Conservation (phyloP, 495 filamentous ascomycete genomes). For the Hypoxylon fuscum region DNA sequence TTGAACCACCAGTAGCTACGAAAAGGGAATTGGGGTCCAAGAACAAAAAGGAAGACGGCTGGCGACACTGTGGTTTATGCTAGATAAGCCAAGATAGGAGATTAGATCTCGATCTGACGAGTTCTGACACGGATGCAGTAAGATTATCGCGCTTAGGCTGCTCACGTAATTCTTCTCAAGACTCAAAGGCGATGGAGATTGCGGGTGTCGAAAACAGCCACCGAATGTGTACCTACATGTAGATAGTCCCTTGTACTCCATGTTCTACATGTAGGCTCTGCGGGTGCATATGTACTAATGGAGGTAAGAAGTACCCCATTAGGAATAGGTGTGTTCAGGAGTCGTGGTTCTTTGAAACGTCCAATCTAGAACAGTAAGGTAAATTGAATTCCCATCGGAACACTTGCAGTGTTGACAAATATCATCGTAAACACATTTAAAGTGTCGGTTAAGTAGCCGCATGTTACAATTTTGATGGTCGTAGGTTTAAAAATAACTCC, state of each 20-base stretch:
- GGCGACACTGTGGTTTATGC: slow-evolving; percentile 1
- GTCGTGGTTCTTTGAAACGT: background rate
- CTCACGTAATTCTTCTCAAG: background rate
- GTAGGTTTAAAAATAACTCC: slow-evolving; percentile 40
- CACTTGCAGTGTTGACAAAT: background rate
- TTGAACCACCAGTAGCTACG: slow-evolving; percentile 9
- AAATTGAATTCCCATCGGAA: no score
- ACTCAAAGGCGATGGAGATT: background rate
- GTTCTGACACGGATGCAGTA: slow-evolving; percentile 8
- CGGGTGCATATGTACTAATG: no score
- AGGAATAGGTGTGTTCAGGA: slow-evolving; percentile 9
- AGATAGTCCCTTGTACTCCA: no score
- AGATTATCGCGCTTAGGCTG: slow-evolving; percentile 2
- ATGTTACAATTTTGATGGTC: background rate
- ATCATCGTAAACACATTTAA: slow-evolving; percentile 8
- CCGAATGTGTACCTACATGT: no score
- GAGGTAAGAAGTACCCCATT: slow-evolving; percentile 37
- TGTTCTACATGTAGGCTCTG: background rate
- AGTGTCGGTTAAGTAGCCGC: slow-evolving; percentile 19
- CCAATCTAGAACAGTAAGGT: background rate
- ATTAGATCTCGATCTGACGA: slow-evolving; percentile 13
- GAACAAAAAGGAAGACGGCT: background rate
- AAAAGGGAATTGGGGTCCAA: slow-evolving; percentile 5
- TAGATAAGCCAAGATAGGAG: background rate
- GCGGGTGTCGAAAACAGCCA: background rate